A percentile compares a stretch with the other conserved stretches of the same genome.
Evolutionary conservation across 805 yeast species (phyloP).

Genomic region (Yarrowia hollandica): DNA sequence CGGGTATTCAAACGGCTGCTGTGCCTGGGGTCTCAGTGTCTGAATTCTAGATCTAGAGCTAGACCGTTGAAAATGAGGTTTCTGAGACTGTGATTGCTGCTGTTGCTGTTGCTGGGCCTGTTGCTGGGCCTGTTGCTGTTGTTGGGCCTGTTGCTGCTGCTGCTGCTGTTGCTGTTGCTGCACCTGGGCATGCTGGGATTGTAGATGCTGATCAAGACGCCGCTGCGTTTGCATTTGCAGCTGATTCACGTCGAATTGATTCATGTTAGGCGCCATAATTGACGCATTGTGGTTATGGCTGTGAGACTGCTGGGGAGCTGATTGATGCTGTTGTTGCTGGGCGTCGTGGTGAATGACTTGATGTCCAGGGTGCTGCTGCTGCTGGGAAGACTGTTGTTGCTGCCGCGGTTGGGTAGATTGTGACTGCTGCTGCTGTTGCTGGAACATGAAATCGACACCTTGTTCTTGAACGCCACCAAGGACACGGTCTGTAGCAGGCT

Average conservation of each 20-base stretch:
- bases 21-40: conserved; percentile 14
- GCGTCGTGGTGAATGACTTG: neutral
- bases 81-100: conserved; percentile 11
- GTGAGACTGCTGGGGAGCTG: neutral
- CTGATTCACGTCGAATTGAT: conserved; percentile 11
- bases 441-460: conserved; percentile 15
- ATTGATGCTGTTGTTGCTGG: neutral
- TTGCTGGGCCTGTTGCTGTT: conserved; percentile 23
- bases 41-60: conserved; percentile 23
- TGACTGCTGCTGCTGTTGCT: conserved; percentile 7
- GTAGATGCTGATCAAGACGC: conserved; percentile 14
- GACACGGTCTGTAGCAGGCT: neutral
- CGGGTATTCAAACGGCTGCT: conserved; percentile 21
- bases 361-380: neutral
- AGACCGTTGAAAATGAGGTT: conserved; percentile 21
- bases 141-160: conserved; percentile 29
- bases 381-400: neutral
- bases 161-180: conserved; percentile 31
- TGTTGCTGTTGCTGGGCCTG: conserved; percentile 2
- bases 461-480: neutral
- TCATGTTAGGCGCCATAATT: conserved; percentile 5
- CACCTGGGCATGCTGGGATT: conserved; percentile 27
- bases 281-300: conserved; percentile 12
- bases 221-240: conserved; percentile 9
- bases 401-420: neutral